A percentile compares a stretch with the other conserved stretches of the same genome.
Evolutionary conservation across 768 basidiomycete species (phyloP).

Genomic region (Suillus tomentosus): DNA sequence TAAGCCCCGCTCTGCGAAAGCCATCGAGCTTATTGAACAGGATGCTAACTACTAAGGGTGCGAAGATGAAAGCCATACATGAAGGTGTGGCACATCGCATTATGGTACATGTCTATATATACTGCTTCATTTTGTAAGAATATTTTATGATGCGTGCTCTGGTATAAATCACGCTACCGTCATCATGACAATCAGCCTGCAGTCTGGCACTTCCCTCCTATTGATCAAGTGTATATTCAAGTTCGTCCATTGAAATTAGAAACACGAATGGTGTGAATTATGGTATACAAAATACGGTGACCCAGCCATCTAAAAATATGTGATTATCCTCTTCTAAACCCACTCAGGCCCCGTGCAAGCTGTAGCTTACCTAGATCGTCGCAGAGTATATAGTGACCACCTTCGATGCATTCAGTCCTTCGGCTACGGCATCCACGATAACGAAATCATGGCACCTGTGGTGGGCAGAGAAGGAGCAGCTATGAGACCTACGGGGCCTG

Average conservation of each 20-base stretch:
- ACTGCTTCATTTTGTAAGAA: background rate
- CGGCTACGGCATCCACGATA: conserved; percentile 17
- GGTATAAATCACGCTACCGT: too few species aligned
- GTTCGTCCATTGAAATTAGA: too few species aligned
- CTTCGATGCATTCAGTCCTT: conserved; percentile 35
- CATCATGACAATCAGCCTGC: too few species aligned
- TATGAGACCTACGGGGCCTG: conserved; percentile 51
- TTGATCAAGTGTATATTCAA: too few species aligned
- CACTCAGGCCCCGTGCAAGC: background rate
- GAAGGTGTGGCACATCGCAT: background rate
- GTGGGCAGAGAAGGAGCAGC: conserved; percentile 48
- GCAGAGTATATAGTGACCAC: conserved; percentile 47
- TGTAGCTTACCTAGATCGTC: conserved; percentile 45
- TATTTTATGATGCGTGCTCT: too few species aligned
- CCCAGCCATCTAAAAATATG: background rate
- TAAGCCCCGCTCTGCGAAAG: background rate
- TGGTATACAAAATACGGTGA: too few species aligned
- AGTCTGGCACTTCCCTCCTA: too few species aligned
- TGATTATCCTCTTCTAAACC: too few species aligned
- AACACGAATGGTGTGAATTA: too few species aligned
- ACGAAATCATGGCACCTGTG: conserved; percentile 30
- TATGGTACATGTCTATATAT: background rate
- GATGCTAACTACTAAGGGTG: background rate
- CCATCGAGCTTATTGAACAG: background rate
- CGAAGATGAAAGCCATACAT: background rate